These are phyloP conservation scores for Cucurbita pepo DNA, from an alignment of 306 rosid genomes.

Conservation along the genomic window DNA sequence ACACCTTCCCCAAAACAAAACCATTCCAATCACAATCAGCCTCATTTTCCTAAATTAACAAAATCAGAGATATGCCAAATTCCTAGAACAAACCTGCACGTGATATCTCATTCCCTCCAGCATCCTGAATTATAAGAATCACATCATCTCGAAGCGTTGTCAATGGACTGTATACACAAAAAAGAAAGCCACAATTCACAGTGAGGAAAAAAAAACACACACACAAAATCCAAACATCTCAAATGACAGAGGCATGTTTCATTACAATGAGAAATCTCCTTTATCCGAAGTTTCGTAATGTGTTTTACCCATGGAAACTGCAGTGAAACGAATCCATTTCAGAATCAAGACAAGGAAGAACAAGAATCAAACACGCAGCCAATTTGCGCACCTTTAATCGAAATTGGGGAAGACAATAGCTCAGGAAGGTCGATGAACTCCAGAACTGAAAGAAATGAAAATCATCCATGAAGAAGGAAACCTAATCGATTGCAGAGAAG, in stretches of 20 bases:
- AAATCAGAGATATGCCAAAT: background rate
- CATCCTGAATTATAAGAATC: constrained; percentile 42
- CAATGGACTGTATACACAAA: constrained; percentile 43
- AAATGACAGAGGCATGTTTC: constrained; percentile 5
- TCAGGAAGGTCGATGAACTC: constrained; percentile 52
- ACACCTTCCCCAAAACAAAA: constrained; percentile 35
- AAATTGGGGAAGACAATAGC: constrained; percentile 31
- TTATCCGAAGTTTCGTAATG: constrained; percentile 48
- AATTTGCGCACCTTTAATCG: constrained; percentile 39
- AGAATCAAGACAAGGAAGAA: background rate
- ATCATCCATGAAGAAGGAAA: constrained; percentile 3
- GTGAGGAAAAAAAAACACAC: background rate
- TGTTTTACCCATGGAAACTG: constrained; percentile 79
- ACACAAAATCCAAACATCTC: background rate
- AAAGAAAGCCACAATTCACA: background rate
- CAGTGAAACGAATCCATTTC: constrained; percentile 10
- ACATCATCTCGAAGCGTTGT: constrained; percentile 61
- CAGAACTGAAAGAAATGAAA: constrained; percentile 28
- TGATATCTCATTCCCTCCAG: constrained; percentile 54
- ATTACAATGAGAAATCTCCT: constrained; percentile 73
- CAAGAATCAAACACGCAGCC: background rate
- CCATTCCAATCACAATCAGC: constrained; percentile 11
- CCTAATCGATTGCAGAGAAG: constrained; percentile 5
- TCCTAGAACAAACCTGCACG: constrained; percentile 32
- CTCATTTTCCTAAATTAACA: background rate